Evolutionary conservation across 495 filamentous ascomycete species (phyloP).

Genomic region (Daldinia caldariorum): DNA sequence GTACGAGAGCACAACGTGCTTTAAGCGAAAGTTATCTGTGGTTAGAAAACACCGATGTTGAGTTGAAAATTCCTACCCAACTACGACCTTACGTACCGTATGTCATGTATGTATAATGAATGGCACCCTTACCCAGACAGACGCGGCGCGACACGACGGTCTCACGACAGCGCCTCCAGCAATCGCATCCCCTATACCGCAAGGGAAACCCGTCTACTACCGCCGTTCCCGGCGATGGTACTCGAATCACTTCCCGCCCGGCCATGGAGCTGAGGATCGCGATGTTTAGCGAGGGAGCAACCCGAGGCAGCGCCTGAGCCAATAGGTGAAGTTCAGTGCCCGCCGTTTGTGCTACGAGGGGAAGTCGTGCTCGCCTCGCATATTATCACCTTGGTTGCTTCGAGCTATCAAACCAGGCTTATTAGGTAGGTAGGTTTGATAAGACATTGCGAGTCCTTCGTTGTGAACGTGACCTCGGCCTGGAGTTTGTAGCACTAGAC

Average conservation of each 20-base stretch:
- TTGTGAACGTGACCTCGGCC: too few species aligned
- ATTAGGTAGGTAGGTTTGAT: too few species aligned
- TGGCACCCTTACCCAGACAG: neutral
- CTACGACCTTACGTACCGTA: neutral
- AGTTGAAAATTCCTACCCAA: neutral
- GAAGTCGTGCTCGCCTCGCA: too few species aligned
- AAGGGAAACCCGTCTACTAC: constrained; percentile 17
- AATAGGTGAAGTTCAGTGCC: too few species aligned
- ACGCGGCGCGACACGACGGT: constrained; percentile 1
- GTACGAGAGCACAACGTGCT: constrained; percentile 5
- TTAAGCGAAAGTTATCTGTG: neutral
- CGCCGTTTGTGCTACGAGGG: too few species aligned
- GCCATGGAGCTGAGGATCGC: constrained; percentile 3
- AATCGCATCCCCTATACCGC: neutral
- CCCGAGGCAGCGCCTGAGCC: neutral
- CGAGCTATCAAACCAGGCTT: too few species aligned
- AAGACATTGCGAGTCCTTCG: too few species aligned
- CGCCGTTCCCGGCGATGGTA: constrained; percentile 18
- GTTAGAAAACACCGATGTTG: neutral
- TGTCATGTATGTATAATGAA: neutral
- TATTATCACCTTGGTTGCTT: too few species aligned
- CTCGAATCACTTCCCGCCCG: neutral
- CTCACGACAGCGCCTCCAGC: neutral
- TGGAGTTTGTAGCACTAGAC: too few species aligned
- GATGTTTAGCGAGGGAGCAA: constrained; percentile 5